Evolutionary conservation across 306 rosid species (phyloP), one percentile per base, ranked within the genome.

Genomic region (Gillenia trifoliata): DNA sequence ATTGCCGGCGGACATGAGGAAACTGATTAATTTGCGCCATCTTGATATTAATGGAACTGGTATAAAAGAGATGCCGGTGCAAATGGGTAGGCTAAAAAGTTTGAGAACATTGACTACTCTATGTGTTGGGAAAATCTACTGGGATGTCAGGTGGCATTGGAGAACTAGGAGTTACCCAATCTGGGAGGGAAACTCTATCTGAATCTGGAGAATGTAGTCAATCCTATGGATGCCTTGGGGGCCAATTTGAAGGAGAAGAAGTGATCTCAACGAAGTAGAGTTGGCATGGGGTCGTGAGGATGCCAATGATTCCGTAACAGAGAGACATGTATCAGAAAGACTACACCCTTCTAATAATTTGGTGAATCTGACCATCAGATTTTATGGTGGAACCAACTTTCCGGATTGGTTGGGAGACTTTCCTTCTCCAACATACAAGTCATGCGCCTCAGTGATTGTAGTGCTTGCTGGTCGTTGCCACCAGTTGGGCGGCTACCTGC

Each of bases 361-460:
- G 29, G 61, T 23, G 67, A 3, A 62, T 2, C 23, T 71, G 4
- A 6, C 16, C 2, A 33, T 73, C 36, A 6, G 4, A 17, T 55
- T 54, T 23, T 77, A 52, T 26, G 76, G 56, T 3, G 56, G 71
- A 30, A 19, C 3, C 0, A 2, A 23, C 45, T 71, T 80, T 54
- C 77, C 77, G 25, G 8, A 55, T 11, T 80, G 85, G 85, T 1
- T 82, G 11, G 38, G 52, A 22, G 29, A 64, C n/a, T 60, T 72
- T 72, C 52, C 17, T 43, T 68, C 34, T 8, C 50, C 56, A 77
- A 65, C 65, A 66, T 77, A 41, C 26, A 8, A 38, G 34, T n/a
- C n/a, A 11, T 62, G n/a, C 71, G 66, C 1, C 74, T 69, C n/a
- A 2, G 15, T 26, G 74, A 12, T 50, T 69, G 62, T 17, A 29